phyloP scores from a whole-genome alignment of 192 early-diverging fungal genomes.

The Coemansia sp. region DNA sequence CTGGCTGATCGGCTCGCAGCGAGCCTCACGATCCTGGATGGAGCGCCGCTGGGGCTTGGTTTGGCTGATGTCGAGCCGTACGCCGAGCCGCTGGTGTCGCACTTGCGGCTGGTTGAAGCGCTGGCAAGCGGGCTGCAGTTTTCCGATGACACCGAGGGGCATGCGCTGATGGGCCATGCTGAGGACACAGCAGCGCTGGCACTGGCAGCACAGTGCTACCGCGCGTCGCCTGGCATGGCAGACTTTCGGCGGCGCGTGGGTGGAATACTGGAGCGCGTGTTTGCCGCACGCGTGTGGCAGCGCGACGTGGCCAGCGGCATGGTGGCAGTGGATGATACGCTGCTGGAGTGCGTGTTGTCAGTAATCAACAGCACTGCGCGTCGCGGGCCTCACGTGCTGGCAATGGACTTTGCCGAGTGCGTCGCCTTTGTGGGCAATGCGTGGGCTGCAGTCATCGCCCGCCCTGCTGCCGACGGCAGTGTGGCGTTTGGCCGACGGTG shows the following conservation, averaged over 20 bases:
- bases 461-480: background rate
- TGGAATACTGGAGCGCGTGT: slow-evolving; percentile 13
- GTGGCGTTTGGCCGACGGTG: slow-evolving; percentile 25
- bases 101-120: slow-evolving; percentile 35
- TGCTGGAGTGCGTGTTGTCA: slow-evolving; percentile 37
- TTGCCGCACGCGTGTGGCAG: slow-evolving; percentile 15
- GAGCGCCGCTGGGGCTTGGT: slow-evolving; percentile 7
- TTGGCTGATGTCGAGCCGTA: slow-evolving; percentile 22
- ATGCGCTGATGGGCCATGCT: slow-evolving; percentile 33
- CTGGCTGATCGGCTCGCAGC: slow-evolving; percentile 16
- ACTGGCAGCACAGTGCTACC: slow-evolving; percentile 41
- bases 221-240: slow-evolving; percentile 15
- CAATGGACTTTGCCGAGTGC: slow-evolving; percentile 21
- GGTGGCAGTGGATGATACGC: slow-evolving; percentile 19
- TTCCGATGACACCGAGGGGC: slow-evolving; percentile 46
- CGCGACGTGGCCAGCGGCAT: slow-evolving; percentile 12
- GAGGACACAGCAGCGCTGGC: slow-evolving; percentile 16
- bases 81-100: slow-evolving; percentile 15
- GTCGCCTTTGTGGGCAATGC: slow-evolving; percentile 26
- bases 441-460: slow-evolving; percentile 29
- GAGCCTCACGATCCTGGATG: slow-evolving; percentile 17
- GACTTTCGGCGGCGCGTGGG: slow-evolving; percentile 27
- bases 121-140: slow-evolving; percentile 50
- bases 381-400: slow-evolving; percentile 43
- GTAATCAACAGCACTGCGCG: slow-evolving; percentile 36